phyloP scores from a whole-genome alignment of 139 green algal species.

The Auxenochlorella protothecoides region DNA sequence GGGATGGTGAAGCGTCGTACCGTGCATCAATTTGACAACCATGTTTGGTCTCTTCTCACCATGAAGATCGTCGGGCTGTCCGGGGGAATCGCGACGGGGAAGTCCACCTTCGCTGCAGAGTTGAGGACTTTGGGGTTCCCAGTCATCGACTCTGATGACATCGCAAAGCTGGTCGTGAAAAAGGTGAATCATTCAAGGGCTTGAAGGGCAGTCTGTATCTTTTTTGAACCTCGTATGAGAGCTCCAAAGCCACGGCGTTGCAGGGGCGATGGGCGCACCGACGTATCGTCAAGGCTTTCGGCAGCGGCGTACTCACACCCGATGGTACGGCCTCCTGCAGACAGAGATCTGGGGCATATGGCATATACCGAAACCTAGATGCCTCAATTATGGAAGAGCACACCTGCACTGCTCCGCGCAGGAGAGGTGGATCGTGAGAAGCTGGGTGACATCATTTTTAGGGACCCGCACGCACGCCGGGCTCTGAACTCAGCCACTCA shows the following conservation, averaged over 20 bases:
- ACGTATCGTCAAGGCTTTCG: slow-evolving; percentile 49
- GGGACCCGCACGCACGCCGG: slow-evolving; percentile 24
- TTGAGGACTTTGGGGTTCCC: slow-evolving; percentile 27
- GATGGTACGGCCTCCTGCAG: slow-evolving; percentile 22
- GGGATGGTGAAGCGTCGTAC: too few relatives aligned
- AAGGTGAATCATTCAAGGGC: slow-evolving; percentile 23
- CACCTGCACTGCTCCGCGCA: slow-evolving; percentile 7
- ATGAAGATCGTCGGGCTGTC: slow-evolving; percentile 76
- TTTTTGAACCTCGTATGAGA: too few relatives aligned
- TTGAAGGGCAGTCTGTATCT: too few relatives aligned
- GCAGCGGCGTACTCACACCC: slow-evolving; percentile 15
- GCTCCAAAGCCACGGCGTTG: too few relatives aligned
- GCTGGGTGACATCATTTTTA: slow-evolving; percentile 56
- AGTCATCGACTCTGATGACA: slow-evolving; percentile 64
- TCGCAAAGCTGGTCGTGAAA: slow-evolving; percentile 41
- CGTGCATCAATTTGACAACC: too few relatives aligned
- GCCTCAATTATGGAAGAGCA: too few relatives aligned
- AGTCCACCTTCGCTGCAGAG: slow-evolving; percentile 45
- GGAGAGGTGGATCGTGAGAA: slow-evolving; percentile 52
- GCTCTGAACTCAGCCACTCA: slow-evolving; percentile 66
- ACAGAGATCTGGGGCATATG: too few relatives aligned
- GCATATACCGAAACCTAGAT: too few relatives aligned
- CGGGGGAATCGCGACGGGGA: slow-evolving; percentile 77
- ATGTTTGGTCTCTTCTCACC: neutral
- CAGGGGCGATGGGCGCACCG: slow-evolving; percentile 55